Percentiles rank a stretch among this genome's conserved stretches.
phyloP scores from a whole-genome alignment of 2,329 filamentous ascomycete genomes.

The Penicillium hesseltinei region DNA sequence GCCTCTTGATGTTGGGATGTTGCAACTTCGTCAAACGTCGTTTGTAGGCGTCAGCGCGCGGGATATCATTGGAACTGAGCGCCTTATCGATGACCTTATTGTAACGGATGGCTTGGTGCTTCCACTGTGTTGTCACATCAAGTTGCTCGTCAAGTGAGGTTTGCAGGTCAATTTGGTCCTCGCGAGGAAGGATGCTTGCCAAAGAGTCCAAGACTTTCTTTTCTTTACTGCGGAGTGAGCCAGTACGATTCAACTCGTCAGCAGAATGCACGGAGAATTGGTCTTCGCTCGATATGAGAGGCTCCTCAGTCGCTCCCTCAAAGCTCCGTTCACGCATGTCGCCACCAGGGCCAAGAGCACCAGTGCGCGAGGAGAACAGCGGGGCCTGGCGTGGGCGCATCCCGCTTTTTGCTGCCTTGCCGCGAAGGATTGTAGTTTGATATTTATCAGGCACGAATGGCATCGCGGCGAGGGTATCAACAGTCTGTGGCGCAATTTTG shows the following conservation, averaged over 20 bases:
- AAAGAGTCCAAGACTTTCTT: background rate
- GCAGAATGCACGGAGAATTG: background rate
- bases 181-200: conserved; percentile 4
- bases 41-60: background rate
- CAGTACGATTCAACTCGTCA: background rate
- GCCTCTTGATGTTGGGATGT: background rate
- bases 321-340: background rate
- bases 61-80: background rate
- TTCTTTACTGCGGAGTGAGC: background rate
- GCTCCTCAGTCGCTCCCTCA: background rate
- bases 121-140: background rate
- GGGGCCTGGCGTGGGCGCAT: background rate
- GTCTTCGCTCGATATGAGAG: background rate
- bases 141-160: background rate
- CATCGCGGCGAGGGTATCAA: conserved; percentile 38
- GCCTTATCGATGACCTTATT: background rate
- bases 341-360: conserved; percentile 7
- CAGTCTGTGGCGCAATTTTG: conserved; percentile 36
- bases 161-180: conserved; percentile 12
- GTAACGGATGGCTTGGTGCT: background rate
- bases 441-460: conserved; percentile 42
- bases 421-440: conserved; percentile 43
- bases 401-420: conserved; percentile 18
- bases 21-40: background rate
- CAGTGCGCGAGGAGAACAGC: conserved; percentile 4